Conservation (phyloP, 306 rosid genomes). For the Fragaria nilgerrensis region DNA sequence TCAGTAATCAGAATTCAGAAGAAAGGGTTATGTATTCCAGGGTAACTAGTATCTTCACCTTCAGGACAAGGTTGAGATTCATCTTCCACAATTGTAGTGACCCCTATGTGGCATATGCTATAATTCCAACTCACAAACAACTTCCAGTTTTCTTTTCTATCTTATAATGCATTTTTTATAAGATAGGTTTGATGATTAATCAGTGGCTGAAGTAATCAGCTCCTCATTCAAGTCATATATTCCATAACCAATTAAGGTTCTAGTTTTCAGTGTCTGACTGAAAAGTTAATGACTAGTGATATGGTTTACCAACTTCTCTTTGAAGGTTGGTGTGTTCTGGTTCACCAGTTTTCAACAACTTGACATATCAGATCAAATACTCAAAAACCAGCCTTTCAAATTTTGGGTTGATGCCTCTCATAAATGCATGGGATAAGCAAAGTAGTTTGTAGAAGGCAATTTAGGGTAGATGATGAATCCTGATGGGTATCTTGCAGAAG, state of each 20-base stretch:
- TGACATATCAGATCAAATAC: not conserved
- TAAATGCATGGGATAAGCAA: not conserved
- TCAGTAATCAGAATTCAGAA: not conserved
- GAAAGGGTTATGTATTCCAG: not conserved
- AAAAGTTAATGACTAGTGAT: not conserved
- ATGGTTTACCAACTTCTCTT: not conserved
- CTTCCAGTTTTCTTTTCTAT: not conserved
- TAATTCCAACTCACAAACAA: not conserved
- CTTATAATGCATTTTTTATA: not conserved
- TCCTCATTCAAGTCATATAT: not conserved
- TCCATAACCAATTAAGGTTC: not conserved
- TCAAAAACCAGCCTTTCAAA: not conserved
- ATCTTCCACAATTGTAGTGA: not conserved
- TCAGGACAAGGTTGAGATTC: not conserved
- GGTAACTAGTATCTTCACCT: not conserved
- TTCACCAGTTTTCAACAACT: conserved; percentile 12
- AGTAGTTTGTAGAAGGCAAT: not conserved
- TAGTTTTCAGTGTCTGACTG: not conserved
- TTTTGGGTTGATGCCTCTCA: not conserved
- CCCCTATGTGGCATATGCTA: not conserved
- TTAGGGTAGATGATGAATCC: not conserved
- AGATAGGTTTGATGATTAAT: not conserved
- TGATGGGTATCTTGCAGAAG: not conserved
- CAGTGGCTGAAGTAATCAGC: not conserved
- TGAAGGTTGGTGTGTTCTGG: not conserved